phyloP scores from a whole-genome alignment of 2,329 filamentous ascomycete species.

The Colletotrichum sp. region DNA sequence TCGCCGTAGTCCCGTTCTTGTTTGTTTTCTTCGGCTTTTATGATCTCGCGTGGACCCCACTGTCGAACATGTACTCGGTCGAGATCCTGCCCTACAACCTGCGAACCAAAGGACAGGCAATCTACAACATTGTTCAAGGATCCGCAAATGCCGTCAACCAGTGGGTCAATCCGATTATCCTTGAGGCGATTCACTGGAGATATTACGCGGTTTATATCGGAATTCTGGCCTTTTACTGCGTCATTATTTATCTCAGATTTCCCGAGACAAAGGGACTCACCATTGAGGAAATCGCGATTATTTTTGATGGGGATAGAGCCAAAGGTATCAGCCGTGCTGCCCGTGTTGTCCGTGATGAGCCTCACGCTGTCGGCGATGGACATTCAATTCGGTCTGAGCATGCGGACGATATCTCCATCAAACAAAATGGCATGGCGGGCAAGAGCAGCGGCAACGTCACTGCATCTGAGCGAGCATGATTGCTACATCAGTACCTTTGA shows the following conservation, averaged over 20 bases:
- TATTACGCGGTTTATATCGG: slow-evolving; percentile 45
- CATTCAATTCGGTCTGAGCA: not conserved
- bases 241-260: slow-evolving; percentile 41
- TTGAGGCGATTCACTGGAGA: slow-evolving; percentile 39
- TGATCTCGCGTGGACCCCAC: slow-evolving; percentile 37
- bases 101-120: not conserved
- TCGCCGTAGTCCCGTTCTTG: slow-evolving; percentile 36
- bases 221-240: slow-evolving; percentile 33
- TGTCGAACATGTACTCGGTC: slow-evolving; percentile 31
- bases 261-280: slow-evolving; percentile 34
- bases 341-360: not conserved
- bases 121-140: not conserved
- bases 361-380: not conserved
- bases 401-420: not conserved
- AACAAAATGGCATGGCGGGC: not conserved
- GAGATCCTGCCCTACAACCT: slow-evolving; percentile 30
- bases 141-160: slow-evolving; percentile 39
- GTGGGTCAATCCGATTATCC: slow-evolving; percentile 41
- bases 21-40: slow-evolving; percentile 43
- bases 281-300: slow-evolving; percentile 31
- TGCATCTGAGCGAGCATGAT: not conserved
- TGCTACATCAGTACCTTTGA: not conserved
- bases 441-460: not conserved
- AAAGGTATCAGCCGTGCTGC: not conserved
- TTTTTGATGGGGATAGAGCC: slow-evolving; percentile 28